These are phyloP conservation scores for Metschnikowia henanensis DNA, from an alignment of 805 yeast species.

Conservation along the genomic window DNA sequence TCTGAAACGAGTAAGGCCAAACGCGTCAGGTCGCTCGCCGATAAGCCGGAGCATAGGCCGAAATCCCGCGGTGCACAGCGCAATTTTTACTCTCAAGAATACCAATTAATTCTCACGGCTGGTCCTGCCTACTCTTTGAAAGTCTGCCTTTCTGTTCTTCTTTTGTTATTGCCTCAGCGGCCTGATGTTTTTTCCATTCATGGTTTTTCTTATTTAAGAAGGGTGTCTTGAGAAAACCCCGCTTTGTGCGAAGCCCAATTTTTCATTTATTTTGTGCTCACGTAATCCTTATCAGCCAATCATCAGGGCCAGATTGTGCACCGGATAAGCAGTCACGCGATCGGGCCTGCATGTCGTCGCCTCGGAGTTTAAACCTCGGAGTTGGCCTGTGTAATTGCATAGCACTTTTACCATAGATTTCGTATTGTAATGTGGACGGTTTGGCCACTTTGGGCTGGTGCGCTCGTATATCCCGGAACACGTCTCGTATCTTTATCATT, in stretches of 20 bases:
- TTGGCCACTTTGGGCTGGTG: too few species aligned
- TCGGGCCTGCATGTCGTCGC: not conserved
- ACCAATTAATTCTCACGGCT: not conserved
- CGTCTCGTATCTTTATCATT: too few species aligned
- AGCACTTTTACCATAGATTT: not conserved
- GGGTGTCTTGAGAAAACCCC: not conserved
- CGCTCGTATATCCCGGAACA: too few species aligned
- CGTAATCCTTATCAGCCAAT: conserved; percentile 4
- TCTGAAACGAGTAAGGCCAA: too few species aligned
- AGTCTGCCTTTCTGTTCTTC: too few species aligned
- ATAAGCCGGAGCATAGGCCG: conserved; percentile 8
- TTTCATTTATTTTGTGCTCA: not conserved
- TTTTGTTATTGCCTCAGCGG: too few species aligned
- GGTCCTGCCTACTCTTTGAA: not conserved
- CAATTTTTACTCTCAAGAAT: too few species aligned
- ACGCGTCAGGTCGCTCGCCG: too few species aligned
- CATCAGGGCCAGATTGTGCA: not conserved
- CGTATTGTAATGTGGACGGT: not conserved
- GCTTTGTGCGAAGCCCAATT: not conserved
- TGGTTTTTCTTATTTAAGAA: too few species aligned
- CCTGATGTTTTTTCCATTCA: too few species aligned
- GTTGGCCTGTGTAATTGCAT: not conserved
- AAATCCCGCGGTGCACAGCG: too few species aligned
- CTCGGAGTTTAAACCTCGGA: conserved; percentile 1
- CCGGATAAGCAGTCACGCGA: conserved; percentile 9